These are phyloP conservation scores for Eucalyptus caleyi DNA, from an alignment of 345 rosid species.

Conservation along the genomic window DNA sequence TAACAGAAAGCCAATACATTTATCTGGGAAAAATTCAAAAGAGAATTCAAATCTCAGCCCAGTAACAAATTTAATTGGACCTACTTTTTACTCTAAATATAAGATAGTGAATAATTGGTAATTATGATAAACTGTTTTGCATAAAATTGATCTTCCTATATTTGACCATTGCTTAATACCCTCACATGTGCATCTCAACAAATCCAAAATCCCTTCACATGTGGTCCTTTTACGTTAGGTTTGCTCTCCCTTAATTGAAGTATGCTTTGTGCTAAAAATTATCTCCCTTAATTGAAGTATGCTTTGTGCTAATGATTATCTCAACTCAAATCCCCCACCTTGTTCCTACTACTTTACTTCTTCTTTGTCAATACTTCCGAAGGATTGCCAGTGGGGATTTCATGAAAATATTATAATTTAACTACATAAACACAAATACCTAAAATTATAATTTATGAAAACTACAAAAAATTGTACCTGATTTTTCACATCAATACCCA, in stretches of 20 bases:
- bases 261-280: background rate
- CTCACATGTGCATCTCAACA: background rate
- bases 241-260: background rate
- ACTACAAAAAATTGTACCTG: background rate
- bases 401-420: background rate
- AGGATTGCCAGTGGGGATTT: background rate
- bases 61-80: background rate
- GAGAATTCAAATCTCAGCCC: background rate
- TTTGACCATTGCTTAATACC: background rate
- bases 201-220: background rate
- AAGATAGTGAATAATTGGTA: background rate
- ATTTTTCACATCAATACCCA: background rate
- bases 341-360: background rate
- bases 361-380: background rate
- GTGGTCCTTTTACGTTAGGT: background rate
- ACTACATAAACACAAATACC: background rate
- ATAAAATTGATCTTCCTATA: background rate
- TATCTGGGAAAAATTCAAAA: background rate
- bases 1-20: background rate
- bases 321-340: background rate
- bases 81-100: background rate
- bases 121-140: background rate
- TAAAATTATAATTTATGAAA: background rate
- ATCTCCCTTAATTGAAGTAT: background rate
- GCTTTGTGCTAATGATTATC: background rate